Percentiles rank a stretch among this genome's conserved stretches.
Conservation (phyloP, 2,329 filamentous ascomycete species). For the Penicillium expansum region DNA sequence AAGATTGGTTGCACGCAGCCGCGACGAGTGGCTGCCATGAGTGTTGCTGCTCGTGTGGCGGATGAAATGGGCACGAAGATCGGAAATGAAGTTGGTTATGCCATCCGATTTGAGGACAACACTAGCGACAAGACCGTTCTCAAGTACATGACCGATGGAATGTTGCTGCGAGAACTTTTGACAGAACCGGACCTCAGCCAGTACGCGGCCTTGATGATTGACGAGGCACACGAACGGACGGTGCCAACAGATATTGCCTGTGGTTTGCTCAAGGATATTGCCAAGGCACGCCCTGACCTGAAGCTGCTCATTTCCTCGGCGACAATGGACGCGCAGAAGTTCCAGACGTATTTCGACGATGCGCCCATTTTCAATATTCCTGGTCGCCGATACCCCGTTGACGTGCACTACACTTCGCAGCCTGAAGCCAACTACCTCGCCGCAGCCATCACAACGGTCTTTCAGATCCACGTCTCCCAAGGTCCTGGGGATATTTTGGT, state of each 20-base stretch:
- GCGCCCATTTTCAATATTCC: constrained; percentile 94
- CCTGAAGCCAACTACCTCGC: constrained; percentile 93
- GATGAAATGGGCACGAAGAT: constrained; percentile 90
- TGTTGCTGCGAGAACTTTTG: constrained; percentile 85
- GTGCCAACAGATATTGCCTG: constrained; percentile 87
- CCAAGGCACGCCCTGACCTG: constrained; percentile 75
- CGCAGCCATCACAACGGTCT: constrained; percentile 87
- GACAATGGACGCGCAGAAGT: constrained; percentile 91
- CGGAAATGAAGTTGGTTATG: constrained; percentile 89
- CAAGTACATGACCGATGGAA: constrained; percentile 97
- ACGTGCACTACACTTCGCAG: constrained; percentile 84
- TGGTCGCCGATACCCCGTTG: constrained; percentile 81
- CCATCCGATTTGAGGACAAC: constrained; percentile 90
- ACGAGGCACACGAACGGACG: constrained; percentile 94
- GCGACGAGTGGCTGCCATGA: constrained; percentile 94
- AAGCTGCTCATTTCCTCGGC: constrained; percentile 91
- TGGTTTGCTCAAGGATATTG: constrained; percentile 83
- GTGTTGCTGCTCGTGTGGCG: constrained; percentile 90
- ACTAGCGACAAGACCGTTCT: constrained; percentile 87
- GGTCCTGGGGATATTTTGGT: constrained; percentile 86
- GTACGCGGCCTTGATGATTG: constrained; percentile 91
- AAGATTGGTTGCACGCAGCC: constrained; percentile 95
- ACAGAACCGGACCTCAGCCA: constrained; percentile 78
- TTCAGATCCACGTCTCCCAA: constrained; percentile 90
- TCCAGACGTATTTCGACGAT: constrained; percentile 86